These are phyloP conservation scores for Leucocoprinus leucothites DNA, from an alignment of 768 basidiomycete genomes.

Conservation along the genomic window DNA sequence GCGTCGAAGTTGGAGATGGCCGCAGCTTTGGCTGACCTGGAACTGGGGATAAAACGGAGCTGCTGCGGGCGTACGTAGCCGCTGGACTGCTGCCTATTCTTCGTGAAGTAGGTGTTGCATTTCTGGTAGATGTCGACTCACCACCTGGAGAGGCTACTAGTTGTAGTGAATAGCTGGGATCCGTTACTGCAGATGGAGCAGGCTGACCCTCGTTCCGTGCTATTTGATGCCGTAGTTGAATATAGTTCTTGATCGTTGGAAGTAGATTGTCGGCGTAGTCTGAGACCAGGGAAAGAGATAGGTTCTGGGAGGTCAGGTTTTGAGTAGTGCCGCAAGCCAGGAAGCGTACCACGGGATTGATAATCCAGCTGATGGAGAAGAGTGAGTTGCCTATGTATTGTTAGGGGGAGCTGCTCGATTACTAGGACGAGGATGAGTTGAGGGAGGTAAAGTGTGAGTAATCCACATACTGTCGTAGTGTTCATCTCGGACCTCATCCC, in stretches of 20 bases:
- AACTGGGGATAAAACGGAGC: not conserved
- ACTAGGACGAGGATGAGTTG: conserved; percentile 35
- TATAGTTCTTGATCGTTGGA: conserved; percentile 46
- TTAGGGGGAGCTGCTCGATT: conserved; percentile 75
- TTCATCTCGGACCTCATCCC: conserved; percentile 77
- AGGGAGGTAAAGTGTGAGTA: not conserved
- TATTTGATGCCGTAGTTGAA: conserved; percentile 23
- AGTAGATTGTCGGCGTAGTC: conserved; percentile 37
- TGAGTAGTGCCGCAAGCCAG: not conserved
- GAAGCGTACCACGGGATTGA: conserved; percentile 49
- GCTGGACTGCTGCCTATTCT: not conserved
- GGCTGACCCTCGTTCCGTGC: not conserved
- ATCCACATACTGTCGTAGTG: conserved; percentile 64
- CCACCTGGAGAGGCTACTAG: not conserved
- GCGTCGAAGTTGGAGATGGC: conserved; percentile 28
- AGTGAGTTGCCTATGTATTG: conserved; percentile 66
- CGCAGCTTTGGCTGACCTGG: conserved; percentile 20
- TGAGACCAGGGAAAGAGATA: conserved; percentile 12
- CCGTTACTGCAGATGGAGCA: not conserved
- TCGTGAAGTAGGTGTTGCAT: not conserved
- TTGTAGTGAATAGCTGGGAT: not conserved
- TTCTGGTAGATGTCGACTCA: not conserved
- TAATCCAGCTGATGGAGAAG: conserved; percentile 73
- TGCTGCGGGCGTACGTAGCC: not conserved
- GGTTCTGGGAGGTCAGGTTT: not conserved